Conservation (phyloP, 495 filamentous ascomycete genomes). For the Aspergillus biplanus region DNA sequence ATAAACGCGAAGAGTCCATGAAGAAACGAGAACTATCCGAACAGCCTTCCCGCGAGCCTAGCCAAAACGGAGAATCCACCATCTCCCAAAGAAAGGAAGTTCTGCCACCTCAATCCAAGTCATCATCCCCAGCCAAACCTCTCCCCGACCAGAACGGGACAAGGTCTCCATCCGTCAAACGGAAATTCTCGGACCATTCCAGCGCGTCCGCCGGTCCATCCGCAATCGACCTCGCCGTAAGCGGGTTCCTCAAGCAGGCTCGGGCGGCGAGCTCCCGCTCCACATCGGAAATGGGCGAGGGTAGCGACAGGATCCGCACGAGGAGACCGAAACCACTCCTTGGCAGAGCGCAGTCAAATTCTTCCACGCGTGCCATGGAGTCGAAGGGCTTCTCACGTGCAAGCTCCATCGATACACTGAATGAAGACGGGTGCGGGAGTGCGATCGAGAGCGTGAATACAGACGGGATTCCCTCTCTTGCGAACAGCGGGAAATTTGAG, state of each 20-base stretch:
- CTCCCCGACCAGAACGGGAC: not conserved
- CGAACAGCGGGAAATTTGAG: slow-evolving; percentile 39
- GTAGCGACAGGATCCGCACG: slow-evolving; percentile 22
- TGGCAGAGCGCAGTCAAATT: slow-evolving; percentile 52
- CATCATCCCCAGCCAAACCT: slow-evolving; percentile 8
- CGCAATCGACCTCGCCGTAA: slow-evolving; percentile 43
- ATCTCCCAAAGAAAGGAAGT: slow-evolving; percentile 35
- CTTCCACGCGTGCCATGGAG: slow-evolving; percentile 33
- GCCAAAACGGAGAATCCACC: slow-evolving; percentile 27
- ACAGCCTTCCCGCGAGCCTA: not conserved
- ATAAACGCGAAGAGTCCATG: slow-evolving; percentile 19
- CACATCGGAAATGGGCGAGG: slow-evolving; percentile 23
- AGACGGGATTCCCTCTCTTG: slow-evolving; percentile 39
- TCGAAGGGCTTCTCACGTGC: slow-evolving; percentile 43
- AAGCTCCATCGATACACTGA: slow-evolving; percentile 59
- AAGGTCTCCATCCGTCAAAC: slow-evolving; percentile 18
- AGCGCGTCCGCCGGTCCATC: slow-evolving; percentile 25
- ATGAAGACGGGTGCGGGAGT: slow-evolving; percentile 56
- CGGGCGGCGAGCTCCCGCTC: slow-evolving; percentile 42
- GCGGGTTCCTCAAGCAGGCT: slow-evolving; percentile 46
- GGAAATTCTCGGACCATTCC: slow-evolving; percentile 23
- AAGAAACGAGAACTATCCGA: not conserved
- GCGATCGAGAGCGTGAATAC: slow-evolving; percentile 43
- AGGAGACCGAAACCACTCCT: slow-evolving; percentile 48
- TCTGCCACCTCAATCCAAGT: slow-evolving; percentile 20